Evolutionary conservation across 208 protist genomes (phyloP), one percentile per base, ranked within the genome.

Genomic region (Trypanosoma congolense): DNA sequence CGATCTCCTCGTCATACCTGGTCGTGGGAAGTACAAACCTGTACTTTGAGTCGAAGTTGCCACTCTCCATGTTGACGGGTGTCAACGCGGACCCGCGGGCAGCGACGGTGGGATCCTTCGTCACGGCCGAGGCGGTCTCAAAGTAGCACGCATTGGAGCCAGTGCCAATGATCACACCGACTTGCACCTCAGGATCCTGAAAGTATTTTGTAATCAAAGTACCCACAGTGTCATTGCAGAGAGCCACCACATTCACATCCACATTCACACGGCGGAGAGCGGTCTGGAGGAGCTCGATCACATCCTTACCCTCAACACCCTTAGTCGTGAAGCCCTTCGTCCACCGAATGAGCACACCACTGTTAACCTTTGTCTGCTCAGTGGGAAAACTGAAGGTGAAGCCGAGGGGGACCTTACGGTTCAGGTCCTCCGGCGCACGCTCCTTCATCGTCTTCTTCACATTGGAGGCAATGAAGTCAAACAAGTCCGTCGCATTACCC

Each of bases 331-430:
- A 96, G 59, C 86, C 87, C 72, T 97, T 97, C 2, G 87, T 96
- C 89, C 89, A 97, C 47, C 77, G 79, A 59, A 94, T 87, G 45
- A 97, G 82, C 56, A 68, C n/a, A 10, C 87, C 90, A 29, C 55
- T 56, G 61, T 82, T 73, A 35, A 96, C 72, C 21, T 55, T 42
- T 47, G 75, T 89, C 75, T 96, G 92, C 41, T 93, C 62, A 16
- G 70, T 71, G n/a, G 89, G 85, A 72, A 97, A 97, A 52, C 77
- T 90, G 78, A 97, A 97, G 44, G 92, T 97, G 75, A 97, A 97
- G 48, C 89, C 92, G 25, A 96, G 75, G 12, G 72, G 75, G 24
- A 90, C 67, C 28, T 54, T 66, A 45, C 70, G 70, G 21, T 71
- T 59, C 50, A 87, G 52, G 59, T 88, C 80, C 56, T 88, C 74